Evolutionary conservation across 768 basidiomycete genomes (phyloP).

Genomic region (Collybia sp.): DNA sequence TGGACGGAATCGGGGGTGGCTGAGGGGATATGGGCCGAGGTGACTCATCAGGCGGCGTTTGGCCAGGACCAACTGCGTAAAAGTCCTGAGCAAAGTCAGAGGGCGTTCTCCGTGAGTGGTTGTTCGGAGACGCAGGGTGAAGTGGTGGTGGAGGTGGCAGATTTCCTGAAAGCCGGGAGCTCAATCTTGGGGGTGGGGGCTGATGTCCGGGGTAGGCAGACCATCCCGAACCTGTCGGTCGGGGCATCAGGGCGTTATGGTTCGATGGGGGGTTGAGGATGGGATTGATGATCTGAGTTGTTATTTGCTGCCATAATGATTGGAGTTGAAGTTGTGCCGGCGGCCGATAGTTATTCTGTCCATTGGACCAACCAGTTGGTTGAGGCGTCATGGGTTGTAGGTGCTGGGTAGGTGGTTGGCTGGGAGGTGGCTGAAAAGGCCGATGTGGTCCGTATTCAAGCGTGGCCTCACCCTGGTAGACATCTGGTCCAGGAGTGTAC

Average conservation of each 20-base stretch:
- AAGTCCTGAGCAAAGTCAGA: slow-evolving; percentile 66
- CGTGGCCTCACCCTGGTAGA: slow-evolving; percentile 52
- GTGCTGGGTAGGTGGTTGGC: slow-evolving; percentile 5
- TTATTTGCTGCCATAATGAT: slow-evolving; percentile 10
- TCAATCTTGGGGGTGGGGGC: slow-evolving; percentile 1
- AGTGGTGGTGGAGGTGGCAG: slow-evolving; percentile 17
- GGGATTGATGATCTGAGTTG: slow-evolving; percentile 4
- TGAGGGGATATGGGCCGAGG: neutral
- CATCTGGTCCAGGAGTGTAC: slow-evolving; percentile 56
- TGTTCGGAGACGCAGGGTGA: slow-evolving; percentile 12
- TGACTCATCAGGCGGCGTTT: slow-evolving; percentile 3
- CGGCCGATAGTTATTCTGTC: neutral
- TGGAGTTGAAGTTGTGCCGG: slow-evolving; percentile 1
- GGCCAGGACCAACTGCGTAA: slow-evolving; percentile 42
- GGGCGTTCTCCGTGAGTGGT: slow-evolving; percentile 2
- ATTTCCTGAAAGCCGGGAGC: neutral
- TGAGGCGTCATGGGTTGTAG: slow-evolving; percentile 1
- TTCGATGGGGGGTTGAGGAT: neutral
- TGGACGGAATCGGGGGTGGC: slow-evolving; percentile 14
- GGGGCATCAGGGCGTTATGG: slow-evolving; percentile 1
- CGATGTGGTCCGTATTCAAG: slow-evolving; percentile 58
- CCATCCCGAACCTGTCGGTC: slow-evolving; percentile 14
- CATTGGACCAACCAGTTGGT: neutral
- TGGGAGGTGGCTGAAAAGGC: slow-evolving; percentile 47
- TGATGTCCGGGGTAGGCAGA: slow-evolving; percentile 19